These are phyloP conservation scores for Debaryomyces fabryi DNA, from an alignment of 1,139 yeast genomes.

Conservation along the genomic window DNA sequence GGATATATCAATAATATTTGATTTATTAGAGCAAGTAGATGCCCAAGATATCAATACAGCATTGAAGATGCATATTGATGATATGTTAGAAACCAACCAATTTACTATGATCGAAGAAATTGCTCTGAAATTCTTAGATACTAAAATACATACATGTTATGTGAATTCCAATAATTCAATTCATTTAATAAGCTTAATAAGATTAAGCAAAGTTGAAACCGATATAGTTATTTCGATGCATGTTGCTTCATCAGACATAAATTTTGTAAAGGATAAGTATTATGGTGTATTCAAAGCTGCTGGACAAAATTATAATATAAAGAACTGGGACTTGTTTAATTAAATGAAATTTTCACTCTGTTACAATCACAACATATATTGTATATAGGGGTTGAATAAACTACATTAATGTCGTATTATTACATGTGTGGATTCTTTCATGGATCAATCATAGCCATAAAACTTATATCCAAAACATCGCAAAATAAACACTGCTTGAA, in stretches of 20 bases:
- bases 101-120: slow-evolving; percentile 17
- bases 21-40: slow-evolving; percentile 64
- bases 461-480: neutral
- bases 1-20: slow-evolving; percentile 70
- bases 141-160: slow-evolving; percentile 7
- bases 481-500: too few relatives aligned
- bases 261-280: slow-evolving; percentile 10
- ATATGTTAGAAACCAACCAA: slow-evolving; percentile 29
- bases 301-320: slow-evolving; percentile 33
- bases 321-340: slow-evolving; percentile 51
- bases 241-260: slow-evolving; percentile 36
- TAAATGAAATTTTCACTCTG: slow-evolving; percentile 5
- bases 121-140: neutral
- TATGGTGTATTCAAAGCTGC: slow-evolving; percentile 28
- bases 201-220: slow-evolving; percentile 54
- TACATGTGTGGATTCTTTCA: neutral
- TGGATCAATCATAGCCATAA: neutral
- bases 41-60: slow-evolving; percentile 36
- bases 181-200: slow-evolving; percentile 54
- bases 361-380: neutral
- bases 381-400: neutral
- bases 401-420: neutral
- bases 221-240: slow-evolving; percentile 68
- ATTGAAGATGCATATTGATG: slow-evolving; percentile 45
- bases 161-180: slow-evolving; percentile 24